Conservation (phyloP, 1,284 basidiomycete species). For the Cutaneotrichosporon sp. region DNA sequence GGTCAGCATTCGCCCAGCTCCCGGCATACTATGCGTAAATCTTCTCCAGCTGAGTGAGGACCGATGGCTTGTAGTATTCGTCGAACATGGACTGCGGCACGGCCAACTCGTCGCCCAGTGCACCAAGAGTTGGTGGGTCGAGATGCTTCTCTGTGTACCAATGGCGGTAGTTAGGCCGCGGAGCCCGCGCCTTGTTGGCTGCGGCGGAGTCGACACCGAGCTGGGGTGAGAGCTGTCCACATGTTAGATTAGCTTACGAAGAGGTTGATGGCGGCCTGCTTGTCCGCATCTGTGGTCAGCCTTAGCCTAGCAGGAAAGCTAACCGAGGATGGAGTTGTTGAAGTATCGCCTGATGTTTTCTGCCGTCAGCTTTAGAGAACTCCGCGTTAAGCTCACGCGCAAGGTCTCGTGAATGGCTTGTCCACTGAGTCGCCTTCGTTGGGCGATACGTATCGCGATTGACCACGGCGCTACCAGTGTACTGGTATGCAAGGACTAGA, state of each 20-base stretch:
- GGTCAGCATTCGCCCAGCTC: background rate
- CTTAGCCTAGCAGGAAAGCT: constrained; percentile 4
- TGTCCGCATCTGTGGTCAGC: constrained; percentile 74
- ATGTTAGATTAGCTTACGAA: constrained; percentile 58
- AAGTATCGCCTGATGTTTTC: constrained; percentile 93
- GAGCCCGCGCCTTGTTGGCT: background rate
- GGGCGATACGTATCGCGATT: constrained; percentile 95
- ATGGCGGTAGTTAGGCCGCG: constrained; percentile 52
- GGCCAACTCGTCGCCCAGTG: constrained; percentile 21
- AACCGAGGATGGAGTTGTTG: constrained; percentile 85
- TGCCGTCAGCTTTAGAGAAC: constrained; percentile 12
- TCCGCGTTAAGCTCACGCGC: constrained; percentile 56
- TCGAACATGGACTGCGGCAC: constrained; percentile 66
- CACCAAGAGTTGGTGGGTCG: constrained; percentile 51
- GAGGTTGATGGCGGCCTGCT: constrained; percentile 94
- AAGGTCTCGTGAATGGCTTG: constrained; percentile 93
- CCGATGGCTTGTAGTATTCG: constrained; percentile 81
- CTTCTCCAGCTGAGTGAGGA: constrained; percentile 55
- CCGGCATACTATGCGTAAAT: constrained; percentile 52
- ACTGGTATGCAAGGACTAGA: constrained; percentile 89
- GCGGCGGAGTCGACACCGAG: constrained; percentile 63
- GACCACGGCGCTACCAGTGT: constrained; percentile 92
- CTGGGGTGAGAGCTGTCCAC: no score
- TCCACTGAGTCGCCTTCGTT: constrained; percentile 82
- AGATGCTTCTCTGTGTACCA: constrained; percentile 77